Percentiles rank a stretch among this genome's conserved stretches.
Evolutionary conservation across 768 basidiomycete species (phyloP).

Genomic region (Clitopilus hobsonii): DNA sequence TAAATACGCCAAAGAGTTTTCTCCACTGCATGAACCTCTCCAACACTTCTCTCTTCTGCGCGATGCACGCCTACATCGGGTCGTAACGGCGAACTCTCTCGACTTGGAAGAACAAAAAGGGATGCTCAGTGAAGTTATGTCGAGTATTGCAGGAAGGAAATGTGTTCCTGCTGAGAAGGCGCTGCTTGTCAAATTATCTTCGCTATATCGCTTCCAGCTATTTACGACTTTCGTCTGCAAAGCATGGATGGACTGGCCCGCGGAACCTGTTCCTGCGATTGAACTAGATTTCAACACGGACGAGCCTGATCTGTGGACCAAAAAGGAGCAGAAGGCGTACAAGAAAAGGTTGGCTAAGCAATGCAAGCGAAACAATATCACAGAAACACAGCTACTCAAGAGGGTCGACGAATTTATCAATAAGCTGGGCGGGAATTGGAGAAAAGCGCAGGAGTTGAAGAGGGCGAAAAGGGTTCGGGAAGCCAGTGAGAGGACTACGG

Average conservation of each 20-base stretch:
- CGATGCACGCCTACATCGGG: neutral
- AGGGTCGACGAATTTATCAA: neutral
- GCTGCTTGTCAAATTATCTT: neutral
- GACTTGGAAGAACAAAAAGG: neutral
- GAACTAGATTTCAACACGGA: neutral
- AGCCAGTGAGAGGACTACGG: no score
- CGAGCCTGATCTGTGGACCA: neutral
- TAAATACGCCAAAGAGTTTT: neutral
- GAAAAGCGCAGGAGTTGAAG: no score
- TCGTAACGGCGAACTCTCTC: neutral
- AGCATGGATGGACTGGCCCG: neutral
- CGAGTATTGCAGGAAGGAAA: neutral
- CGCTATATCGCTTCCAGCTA: neutral
- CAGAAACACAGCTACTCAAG: neutral
- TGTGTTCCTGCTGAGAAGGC: neutral
- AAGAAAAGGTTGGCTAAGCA: neutral
- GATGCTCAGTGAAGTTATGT: neutral
- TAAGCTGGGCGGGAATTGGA: neutral
- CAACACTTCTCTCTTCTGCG: neutral
- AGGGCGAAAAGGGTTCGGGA: no score
- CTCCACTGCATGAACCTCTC: neutral
- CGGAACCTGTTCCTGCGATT: neutral
- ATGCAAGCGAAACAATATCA: neutral
- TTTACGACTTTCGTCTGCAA: neutral
- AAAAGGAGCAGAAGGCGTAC: neutral